phyloP scores from a whole-genome alignment of 108 stramenopile genomes.

The Pseudonitzschia multiseries region DNA sequence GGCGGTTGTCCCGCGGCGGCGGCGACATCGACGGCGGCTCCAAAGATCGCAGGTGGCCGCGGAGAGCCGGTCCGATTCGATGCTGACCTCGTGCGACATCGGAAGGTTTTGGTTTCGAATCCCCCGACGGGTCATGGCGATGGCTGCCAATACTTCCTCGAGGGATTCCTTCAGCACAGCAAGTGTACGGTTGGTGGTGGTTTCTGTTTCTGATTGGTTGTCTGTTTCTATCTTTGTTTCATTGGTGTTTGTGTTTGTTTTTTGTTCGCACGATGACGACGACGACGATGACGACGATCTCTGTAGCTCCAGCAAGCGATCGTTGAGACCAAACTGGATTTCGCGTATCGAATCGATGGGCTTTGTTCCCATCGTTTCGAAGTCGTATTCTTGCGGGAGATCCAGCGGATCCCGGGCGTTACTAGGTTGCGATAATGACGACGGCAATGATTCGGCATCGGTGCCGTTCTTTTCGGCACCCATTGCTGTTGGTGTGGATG shows the following conservation, averaged over 20 bases:
- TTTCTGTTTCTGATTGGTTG: not conserved
- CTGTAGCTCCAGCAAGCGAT: constrained; percentile 12
- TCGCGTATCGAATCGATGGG: constrained; percentile 30
- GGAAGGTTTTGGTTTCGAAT: constrained; percentile 37
- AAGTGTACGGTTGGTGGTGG: constrained; percentile 7
- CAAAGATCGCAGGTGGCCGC: constrained; percentile 27
- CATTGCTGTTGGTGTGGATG: no score
- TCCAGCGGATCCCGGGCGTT: not conserved
- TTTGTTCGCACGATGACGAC: not conserved
- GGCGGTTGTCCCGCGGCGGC: not conserved
- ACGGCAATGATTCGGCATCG: not conserved
- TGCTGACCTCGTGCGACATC: constrained; percentile 36
- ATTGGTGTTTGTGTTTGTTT: not conserved
- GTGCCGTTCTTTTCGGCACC: not conserved
- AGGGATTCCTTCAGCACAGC: not conserved
- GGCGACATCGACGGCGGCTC: no score
- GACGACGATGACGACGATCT: no score
- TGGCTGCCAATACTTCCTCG: not conserved
- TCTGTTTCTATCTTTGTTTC: no score
- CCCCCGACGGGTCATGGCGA: constrained; percentile 41
- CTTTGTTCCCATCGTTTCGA: not conserved
- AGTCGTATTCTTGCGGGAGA: constrained; percentile 6
- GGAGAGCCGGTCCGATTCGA: constrained; percentile 40
- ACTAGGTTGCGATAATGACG: no score
- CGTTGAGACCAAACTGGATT: constrained; percentile 34